Evolutionary conservation across 2,329 filamentous ascomycete genomes (phyloP).

Genomic region (Botrytis porri): DNA sequence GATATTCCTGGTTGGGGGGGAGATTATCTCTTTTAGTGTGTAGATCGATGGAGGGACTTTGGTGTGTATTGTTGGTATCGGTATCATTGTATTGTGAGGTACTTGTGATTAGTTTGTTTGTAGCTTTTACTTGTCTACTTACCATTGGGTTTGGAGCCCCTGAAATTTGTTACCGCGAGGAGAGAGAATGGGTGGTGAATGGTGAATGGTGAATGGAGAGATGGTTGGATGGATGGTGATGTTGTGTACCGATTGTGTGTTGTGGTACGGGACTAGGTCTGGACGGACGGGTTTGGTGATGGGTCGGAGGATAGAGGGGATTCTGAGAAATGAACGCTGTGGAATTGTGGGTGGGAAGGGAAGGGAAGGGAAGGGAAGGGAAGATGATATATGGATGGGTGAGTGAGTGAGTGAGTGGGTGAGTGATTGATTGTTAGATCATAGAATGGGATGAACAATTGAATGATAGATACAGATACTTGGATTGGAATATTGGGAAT

Average conservation of each 20-base stretch:
- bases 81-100: no score
- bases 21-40: not conserved
- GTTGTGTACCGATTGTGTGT: not conserved
- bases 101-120: not conserved
- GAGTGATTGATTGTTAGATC: not conserved
- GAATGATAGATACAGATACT: not conserved
- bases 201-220: not conserved
- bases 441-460: slow-evolving; percentile 2
- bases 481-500: not conserved
- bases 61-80: no score
- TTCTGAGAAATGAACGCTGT: not conserved
- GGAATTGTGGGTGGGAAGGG: not conserved
- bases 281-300: not conserved
- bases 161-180: not conserved
- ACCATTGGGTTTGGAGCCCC: not conserved
- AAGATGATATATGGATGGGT: not conserved
- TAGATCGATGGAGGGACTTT: no score
- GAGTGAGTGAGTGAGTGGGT: not conserved
- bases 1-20: not conserved
- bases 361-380: not conserved
- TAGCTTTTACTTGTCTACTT: not conserved
- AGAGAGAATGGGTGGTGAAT: not conserved
- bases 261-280: not conserved
- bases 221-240: not conserved
- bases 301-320: not conserved